Base-by-base conservation (phyloP, 768 basidiomycete species). In the Boletus bicolor region DNA sequence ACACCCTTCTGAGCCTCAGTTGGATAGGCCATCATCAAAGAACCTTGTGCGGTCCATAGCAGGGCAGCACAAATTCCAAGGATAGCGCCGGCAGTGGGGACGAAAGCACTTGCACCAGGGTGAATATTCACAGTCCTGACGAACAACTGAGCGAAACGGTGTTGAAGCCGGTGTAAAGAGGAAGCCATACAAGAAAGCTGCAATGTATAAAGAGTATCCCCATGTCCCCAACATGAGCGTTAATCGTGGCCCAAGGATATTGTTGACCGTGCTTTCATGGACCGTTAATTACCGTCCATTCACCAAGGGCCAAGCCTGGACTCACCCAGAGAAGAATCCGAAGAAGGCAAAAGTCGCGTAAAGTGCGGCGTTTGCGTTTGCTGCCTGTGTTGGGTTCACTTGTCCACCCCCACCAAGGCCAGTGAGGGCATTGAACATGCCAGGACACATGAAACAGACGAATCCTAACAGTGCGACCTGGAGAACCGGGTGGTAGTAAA, bases 341-440 rank as follows among this genome's bases (percentile, higher is more conserved):
- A 76, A 76, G 61, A 80, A 73, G 19, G 84, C 81, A 63, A 86
- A 85, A 8, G 79, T 81, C 0, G 82, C 68, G 58, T 92, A 91
- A 6, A 90, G 68, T 1, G 85, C 81, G 0, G 83, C 73, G 60
- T 82, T 89, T 4, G 87, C 79, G 63, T 91, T 89, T 10, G 88
- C 85, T 64, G 79, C 80, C 9, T 82, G 87, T 3, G 74, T 76
- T 4, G 79, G 51, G 62, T 88, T 84, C 42, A 89, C 65, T 70
- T 88, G 87, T 0, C 91, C 91, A 42, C 88, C 90, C 43, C 80
- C 90, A 5, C 92, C 91, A 44, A 94, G 77, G 35, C 91, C 89
- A 53, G 82, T 86, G 64, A 91, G 74, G 0, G 89, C 84, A 64
- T 91, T 93, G 73, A 89, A 91, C 54, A 91, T 79, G 55, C 90